A percentile compares a stretch with the other conserved stretches of the same genome.
Conservation (phyloP, 1,139 yeast genomes). For the Dujonia santamariae region DNA sequence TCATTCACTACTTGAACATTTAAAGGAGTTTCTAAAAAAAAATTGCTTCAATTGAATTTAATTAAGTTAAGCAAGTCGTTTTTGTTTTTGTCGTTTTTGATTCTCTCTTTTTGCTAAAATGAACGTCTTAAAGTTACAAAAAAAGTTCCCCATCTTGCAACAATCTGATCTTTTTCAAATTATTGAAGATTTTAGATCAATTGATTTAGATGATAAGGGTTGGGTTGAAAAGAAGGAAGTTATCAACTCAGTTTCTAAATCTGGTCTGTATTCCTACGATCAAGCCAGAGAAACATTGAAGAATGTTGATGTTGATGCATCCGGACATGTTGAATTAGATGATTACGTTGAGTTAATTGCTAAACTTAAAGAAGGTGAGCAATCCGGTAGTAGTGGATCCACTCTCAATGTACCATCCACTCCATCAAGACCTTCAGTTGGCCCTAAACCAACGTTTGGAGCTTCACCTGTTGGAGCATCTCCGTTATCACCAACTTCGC, state of each 20-base stretch:
- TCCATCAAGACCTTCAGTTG: constrained; percentile 9
- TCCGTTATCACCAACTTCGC: constrained; percentile 34
- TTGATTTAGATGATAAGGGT: constrained; percentile 92
- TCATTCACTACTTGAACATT: too few relatives aligned
- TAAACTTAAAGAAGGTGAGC: constrained; percentile 50
- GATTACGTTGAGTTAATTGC: constrained; percentile 89
- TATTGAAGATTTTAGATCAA: constrained; percentile 71
- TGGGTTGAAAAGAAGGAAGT: constrained; percentile 91
- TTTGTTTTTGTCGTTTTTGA: constrained; percentile 1
- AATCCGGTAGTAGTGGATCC: constrained; percentile 15
- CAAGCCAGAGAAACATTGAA: constrained; percentile 92
- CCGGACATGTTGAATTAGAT: constrained; percentile 94
- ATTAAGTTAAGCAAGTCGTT: too few relatives aligned
- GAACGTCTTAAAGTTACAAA: constrained; percentile 58
- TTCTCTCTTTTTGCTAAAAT: constrained; percentile 16
- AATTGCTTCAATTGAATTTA: too few relatives aligned
- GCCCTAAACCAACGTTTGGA: constrained; percentile 21
- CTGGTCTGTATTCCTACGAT: constrained; percentile 83
- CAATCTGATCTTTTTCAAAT: constrained; percentile 85
- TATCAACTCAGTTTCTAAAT: constrained; percentile 74
- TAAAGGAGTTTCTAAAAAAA: too few relatives aligned
- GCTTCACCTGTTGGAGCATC: constrained; percentile 14
- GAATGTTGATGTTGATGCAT: constrained; percentile 88
- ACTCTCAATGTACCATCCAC: constrained; percentile 21
- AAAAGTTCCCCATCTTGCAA: constrained; percentile 78